Evolutionary conservation across 2,329 filamentous ascomycete genomes (phyloP), one percentile per base, ranked within the genome.

Genomic region (Ophiostoma sp.): DNA sequence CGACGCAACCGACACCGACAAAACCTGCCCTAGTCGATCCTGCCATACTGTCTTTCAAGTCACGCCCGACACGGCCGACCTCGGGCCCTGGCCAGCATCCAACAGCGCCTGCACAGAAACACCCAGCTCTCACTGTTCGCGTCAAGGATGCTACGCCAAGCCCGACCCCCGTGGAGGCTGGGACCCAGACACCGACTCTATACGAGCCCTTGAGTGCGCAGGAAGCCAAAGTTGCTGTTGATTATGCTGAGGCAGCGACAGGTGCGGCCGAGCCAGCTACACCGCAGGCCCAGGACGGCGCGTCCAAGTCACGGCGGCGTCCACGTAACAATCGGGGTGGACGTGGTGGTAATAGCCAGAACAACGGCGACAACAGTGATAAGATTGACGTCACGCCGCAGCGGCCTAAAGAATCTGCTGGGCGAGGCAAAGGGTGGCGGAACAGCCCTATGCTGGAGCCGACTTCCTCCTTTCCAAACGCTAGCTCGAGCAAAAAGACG

Each of bases 391-490:
- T 70, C 14, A 72, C 74, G 2, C 71, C 73, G 1, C 58, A 70
- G 6, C 58, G 70, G 4, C 18, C 70, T 2, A 73, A 71, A 38
- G 75, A 63, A 8, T 41, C 60, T 18, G 16, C 60, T 6, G 60
- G 76, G n/a, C 74, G 76, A 64, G 84, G 83, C 8, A 83, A 84
- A 68, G 85, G 85, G 8, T 87, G 85, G 85, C 78, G 85, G 69
- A 82, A 87, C 70, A 87, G 85, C 0, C 85, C 85, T 0, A 86
- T 87, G 38, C 74, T 87, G 38, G 81, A 89, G 74, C 86, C 84
- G 68, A 87, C 82, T 7, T 77, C 84, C 3, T 85, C 85, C 0
- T 89, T 89, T 70, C 87, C 89, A 74, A 86, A 86, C 0, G 89
- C 85, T 73, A 79, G 82, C 60, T 83, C 84, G 0, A 92, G 84